These are phyloP conservation scores for Lactarius sanguifluus DNA, from an alignment of 768 basidiomycete species.

Conservation along the genomic window DNA sequence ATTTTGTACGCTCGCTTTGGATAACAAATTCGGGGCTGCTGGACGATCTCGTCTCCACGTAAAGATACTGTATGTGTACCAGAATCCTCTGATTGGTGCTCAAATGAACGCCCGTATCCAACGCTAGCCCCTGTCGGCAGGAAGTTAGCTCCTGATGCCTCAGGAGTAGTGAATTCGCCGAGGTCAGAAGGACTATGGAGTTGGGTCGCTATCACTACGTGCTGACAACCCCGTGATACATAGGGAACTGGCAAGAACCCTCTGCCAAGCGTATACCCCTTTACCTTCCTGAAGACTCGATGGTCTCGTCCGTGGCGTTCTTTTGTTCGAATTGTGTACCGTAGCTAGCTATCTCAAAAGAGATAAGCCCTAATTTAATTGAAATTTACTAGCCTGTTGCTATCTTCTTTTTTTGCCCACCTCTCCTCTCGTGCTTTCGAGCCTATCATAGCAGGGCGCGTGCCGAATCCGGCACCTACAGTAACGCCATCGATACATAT, in stretches of 20 bases:
- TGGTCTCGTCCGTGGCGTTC: neutral
- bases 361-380: slow-evolving; percentile 4
- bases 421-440: neutral
- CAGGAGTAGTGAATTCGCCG: neutral
- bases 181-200: neutral
- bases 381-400: slow-evolving; percentile 14
- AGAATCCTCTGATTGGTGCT: neutral
- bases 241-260: slow-evolving; percentile 4
- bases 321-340: slow-evolving; percentile 3
- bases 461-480: neutral
- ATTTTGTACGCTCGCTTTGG: neutral
- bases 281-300: neutral
- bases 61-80: neutral
- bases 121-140: neutral
- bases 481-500: too few relatives aligned
- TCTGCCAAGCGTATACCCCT: neutral
- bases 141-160: neutral
- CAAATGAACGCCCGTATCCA: neutral
- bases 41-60: neutral
- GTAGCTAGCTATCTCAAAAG: neutral
- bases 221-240: neutral
- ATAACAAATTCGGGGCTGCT: neutral
- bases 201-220: neutral
- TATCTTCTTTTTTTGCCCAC: neutral
- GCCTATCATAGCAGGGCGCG: neutral